A percentile compares a stretch with the other conserved stretches of the same genome.
phyloP scores from a whole-genome alignment of 208 protist genomes.

The Acanthamoeba quina region DNA sequence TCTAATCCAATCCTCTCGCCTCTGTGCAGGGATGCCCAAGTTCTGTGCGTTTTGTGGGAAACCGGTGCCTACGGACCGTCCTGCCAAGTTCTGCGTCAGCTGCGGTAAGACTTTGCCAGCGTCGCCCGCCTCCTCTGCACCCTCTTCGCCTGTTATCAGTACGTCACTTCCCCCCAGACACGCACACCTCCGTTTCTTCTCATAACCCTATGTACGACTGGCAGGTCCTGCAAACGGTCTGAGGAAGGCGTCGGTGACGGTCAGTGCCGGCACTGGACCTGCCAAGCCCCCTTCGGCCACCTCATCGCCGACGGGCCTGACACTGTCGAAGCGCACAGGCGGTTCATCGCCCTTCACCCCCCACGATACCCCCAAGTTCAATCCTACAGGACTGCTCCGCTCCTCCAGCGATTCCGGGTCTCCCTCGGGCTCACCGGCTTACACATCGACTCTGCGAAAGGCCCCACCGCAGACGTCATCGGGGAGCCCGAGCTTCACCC shows the following conservation, averaged over 20 bases:
- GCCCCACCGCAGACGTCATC: not conserved
- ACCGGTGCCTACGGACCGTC: not conserved
- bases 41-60: constrained; percentile 35
- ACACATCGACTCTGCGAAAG: not conserved
- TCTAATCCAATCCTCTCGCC: not conserved
- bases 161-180: not conserved
- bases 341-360: not conserved
- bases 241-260: not conserved
- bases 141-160: constrained; percentile 32
- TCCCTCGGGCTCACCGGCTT: not conserved
- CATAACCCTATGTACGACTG: not conserved
- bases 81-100: constrained; percentile 45
- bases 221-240: constrained; percentile 1
- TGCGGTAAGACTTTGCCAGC: constrained; percentile 39
- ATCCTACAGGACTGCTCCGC: not conserved
- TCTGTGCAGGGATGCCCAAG: not conserved
- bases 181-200: not conserved
- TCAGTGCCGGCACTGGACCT: not conserved
- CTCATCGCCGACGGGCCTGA: constrained; percentile 1
- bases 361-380: constrained; percentile 32
- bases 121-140: constrained; percentile 2
- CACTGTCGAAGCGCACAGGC: not conserved
- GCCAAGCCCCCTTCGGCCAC: not conserved
- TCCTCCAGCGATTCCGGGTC: not conserved
- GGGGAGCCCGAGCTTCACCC: not conserved